phyloP scores from a whole-genome alignment of 2,329 filamentous ascomycete genomes.

The Fusarium sp. region DNA sequence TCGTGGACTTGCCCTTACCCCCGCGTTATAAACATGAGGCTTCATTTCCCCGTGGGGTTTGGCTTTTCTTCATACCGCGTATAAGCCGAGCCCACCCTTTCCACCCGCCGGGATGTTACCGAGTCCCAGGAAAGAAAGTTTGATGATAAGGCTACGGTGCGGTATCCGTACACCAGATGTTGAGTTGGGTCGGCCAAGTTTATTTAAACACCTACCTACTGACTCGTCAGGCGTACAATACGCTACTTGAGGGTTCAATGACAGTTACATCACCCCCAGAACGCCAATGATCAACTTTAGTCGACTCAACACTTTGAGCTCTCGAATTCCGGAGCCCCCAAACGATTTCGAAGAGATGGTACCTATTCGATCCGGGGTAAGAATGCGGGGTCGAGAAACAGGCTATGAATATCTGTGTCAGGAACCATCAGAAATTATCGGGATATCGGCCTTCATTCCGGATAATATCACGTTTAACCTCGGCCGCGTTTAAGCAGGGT shows the following conservation, averaged over 20 bases:
- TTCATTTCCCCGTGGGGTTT: conserved; percentile 38
- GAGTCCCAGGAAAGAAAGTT: conserved; percentile 8
- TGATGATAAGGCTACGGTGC: conserved; percentile 9
- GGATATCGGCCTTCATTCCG: conserved; percentile 26
- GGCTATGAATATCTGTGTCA: not conserved
- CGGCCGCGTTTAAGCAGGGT: conserved; percentile 6
- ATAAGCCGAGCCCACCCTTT: conserved; percentile 37
- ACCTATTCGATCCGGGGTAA: conserved; percentile 35
- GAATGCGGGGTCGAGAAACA: conserved; percentile 36
- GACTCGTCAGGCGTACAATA: conserved; percentile 8
- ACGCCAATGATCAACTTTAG: not conserved
- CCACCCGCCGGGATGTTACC: conserved; percentile 20
- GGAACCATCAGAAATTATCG: conserved; percentile 6
- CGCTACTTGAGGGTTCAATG: not conserved
- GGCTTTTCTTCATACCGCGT: conserved; percentile 4
- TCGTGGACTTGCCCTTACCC: conserved; percentile 10
- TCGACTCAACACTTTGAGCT: conserved; percentile 2
- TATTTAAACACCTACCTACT: not conserved
- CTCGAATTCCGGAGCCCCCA: conserved; percentile 1
- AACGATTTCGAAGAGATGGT: conserved; percentile 18
- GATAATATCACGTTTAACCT: conserved; percentile 16
- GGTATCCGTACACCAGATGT: not conserved
- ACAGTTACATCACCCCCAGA: not conserved
- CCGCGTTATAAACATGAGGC: conserved; percentile 25
- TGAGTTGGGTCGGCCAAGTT: not conserved